Evolutionary conservation across 192 early-diverging fungal genomes (phyloP).

Genomic region (Podochytrium sp.): DNA sequence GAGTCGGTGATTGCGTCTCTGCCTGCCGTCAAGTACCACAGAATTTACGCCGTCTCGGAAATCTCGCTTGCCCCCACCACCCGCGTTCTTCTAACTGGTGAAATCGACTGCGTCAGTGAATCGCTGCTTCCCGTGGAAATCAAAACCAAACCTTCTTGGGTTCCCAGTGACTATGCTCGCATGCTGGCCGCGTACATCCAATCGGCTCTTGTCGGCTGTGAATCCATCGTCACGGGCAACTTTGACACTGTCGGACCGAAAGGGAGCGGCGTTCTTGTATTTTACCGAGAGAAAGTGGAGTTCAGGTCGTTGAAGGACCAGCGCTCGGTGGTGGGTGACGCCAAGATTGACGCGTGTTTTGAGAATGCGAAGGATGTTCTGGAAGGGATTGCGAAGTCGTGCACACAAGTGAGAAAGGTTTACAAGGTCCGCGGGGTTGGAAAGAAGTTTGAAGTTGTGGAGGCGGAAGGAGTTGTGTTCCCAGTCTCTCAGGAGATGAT

Average conservation of each 20-base stretch:
- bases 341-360: background rate
- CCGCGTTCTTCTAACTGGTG: background rate
- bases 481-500: background rate
- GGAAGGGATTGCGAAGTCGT: background rate
- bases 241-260: background rate
- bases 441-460: background rate
- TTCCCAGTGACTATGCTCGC: background rate
- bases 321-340: background rate
- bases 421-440: background rate
- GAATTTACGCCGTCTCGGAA: background rate
- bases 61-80: background rate
- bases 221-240: background rate
- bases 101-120: background rate
- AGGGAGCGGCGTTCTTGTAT: background rate
- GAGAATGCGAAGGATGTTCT: background rate
- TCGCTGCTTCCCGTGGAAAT: background rate
- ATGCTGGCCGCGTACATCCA: background rate
- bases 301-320: background rate
- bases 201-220: background rate
- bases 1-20: background rate
- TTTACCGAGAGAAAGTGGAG: background rate
- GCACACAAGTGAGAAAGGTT: background rate
- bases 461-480: background rate
- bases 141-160: background rate
- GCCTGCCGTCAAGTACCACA: background rate